Evolutionary conservation across 73 alveolate species (phyloP), one percentile per base, ranked within the genome.

Genomic region (Paramecium octaurelia): DNA sequence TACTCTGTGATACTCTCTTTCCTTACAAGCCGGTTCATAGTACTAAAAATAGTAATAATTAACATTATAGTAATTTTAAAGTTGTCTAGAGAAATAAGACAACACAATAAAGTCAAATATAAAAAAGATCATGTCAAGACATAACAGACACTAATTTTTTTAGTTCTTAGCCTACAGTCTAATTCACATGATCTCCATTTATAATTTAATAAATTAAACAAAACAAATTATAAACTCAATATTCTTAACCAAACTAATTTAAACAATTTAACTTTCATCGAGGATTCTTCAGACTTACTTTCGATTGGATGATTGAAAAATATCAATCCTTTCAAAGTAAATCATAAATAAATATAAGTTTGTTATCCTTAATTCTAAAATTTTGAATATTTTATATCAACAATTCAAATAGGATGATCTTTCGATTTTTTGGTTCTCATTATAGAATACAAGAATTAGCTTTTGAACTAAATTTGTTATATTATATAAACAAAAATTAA

Each of bases 11-110:
- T 80, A 9, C 76, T 20, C 31, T 80, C 48, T 23, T 42, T 44
- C 75, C 70, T 14, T 80, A 80, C 24, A 34, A 80, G 20, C 91
- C 91, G 16, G 46, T 80, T 4, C 91, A 80, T 46, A 80, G 91
- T 80, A 80, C 70, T 3, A 23, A 44, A 44, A 80, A 80, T 34
- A 64, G 84, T 50, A 64, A 64, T 34, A 64, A 64, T n/a, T 12
- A 64, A 34, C 23, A 64, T 64, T 64, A 64, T 34, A 64, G 84
- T 64, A 64, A 64, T 64, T 64, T 64, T 64, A 64, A 64, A 34
- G 46, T 34, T 23, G 0, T 64, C 46, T 64, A 27, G 12, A 64
- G 84, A 64, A 64, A 64, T 34, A 64, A 27, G 12, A 64, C 84
- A 34, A 64, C 50, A 3, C 12, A 64, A 64, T 64, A 64, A 34